Conservation (phyloP, 768 basidiomycete species). For the Pholiota microspora region DNA sequence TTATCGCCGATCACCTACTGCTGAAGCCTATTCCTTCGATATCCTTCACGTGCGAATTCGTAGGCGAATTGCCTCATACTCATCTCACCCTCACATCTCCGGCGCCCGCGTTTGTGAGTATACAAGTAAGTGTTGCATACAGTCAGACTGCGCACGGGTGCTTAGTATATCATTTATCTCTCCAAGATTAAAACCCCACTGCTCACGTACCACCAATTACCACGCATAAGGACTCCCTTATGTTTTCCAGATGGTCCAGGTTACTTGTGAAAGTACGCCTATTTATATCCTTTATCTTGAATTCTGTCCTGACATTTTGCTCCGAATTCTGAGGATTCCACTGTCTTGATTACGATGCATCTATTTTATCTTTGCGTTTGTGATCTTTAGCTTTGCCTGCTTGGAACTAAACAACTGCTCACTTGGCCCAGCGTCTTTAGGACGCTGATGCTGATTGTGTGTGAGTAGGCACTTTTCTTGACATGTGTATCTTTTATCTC, state of each 20-base stretch:
- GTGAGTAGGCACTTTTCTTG: neutral
- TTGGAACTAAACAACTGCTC: neutral
- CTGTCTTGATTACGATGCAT: no score
- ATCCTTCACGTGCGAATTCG: neutral
- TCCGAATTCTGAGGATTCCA: no score
- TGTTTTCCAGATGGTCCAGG: neutral
- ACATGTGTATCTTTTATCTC: neutral
- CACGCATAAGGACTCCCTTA: neutral
- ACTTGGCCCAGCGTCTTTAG: neutral
- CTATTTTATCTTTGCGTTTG: no score
- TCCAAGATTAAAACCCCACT: neutral
- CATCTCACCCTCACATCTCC: neutral
- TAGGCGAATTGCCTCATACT: neutral
- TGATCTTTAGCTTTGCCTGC: no score
- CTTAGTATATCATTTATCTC: neutral
- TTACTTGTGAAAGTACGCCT: neutral
- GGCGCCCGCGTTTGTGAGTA: neutral
- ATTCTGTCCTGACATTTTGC: neutral
- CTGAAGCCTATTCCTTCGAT: neutral
- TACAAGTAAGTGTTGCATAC: neutral
- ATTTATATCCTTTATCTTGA: neutral
- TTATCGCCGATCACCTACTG: neutral
- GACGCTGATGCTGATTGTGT: neutral
- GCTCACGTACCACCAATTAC: neutral
- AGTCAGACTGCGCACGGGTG: neutral